Evolutionary conservation across 176 grass and related monocot genomes (phyloP), one percentile per base, ranked within the genome.

Genomic region (Oryza glumipatula): DNA sequence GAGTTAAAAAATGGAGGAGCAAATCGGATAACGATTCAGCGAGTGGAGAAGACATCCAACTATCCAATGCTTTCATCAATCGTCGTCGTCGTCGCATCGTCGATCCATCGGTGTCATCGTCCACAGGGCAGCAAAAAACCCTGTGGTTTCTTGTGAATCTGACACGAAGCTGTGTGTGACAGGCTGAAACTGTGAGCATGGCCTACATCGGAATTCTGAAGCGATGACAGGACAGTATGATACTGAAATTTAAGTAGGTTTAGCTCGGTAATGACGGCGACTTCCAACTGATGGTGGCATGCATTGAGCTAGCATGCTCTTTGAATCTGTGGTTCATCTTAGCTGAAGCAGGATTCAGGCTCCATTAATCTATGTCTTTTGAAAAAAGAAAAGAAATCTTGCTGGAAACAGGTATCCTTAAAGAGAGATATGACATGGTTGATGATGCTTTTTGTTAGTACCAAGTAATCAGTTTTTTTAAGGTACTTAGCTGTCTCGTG

Each of bases 221-320:
- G 47, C 36, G 36, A 38, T 38, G 36, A 38, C 36, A 38, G 36
- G 36, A 38, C 36, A 38, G 36, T 38, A 38, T 22, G 35, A 70
- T 21, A 16, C 32, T 16, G 21, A 61, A 33, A 33, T 63, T 45
- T 58, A 6, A 71, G 49, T 47, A 48, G 48, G 49, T 70, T 85
- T 63, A 71, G 52, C 51, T 63, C 74, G 14, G 65, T 77, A 19
- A 85, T 56, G 82, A 77, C 64, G 65, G 47, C 0, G 49, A 70
- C 65, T 2, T 69, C 11, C 39, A 33, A n/a, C 63, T 51, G 21
- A n/a, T 65, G 13, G 56, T 61, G 56, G 56, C 56, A n/a, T 61
- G 56, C 17, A 9, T 22, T 22, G 68, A 72, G 21, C 23, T 49
- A 26, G 5, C 1, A 15, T 46, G 5, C 7, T 16, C 8, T 41